Evolutionary conservation across 257 asterid genomes (phyloP).

Genomic region (Rauvolfia tetraphylla): DNA sequence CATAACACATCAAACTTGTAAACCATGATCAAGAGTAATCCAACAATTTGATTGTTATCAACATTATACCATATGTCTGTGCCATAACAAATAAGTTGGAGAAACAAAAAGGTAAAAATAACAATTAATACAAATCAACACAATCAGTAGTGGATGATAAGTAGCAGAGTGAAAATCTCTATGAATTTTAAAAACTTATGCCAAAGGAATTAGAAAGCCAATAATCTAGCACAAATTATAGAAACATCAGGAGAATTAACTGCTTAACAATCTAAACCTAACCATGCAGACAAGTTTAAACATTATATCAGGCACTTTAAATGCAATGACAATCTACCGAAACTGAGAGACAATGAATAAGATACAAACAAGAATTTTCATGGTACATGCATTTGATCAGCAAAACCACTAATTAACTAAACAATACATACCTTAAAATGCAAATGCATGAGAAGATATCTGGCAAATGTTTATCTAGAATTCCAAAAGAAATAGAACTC

Average conservation of each 20-base stretch:
- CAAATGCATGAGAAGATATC: not conserved
- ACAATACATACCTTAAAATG: not conserved
- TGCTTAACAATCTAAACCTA: not conserved
- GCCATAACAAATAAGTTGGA: not conserved
- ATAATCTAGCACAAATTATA: conserved; percentile 8
- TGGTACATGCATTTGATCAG: not conserved
- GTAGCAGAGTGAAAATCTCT: too few species aligned
- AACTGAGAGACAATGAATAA: not conserved
- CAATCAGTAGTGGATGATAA: too few species aligned
- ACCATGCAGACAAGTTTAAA: conserved; percentile 5
- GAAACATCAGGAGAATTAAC: not conserved
- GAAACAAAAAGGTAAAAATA: conserved; percentile 1
- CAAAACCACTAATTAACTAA: not conserved
- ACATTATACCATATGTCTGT: too few species aligned
- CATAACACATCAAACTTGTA: not conserved
- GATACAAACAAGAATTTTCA: not conserved
- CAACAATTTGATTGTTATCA: too few species aligned
- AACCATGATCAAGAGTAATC: not conserved
- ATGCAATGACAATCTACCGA: conserved; percentile 4
- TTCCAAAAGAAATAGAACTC: not conserved
- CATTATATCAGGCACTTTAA: conserved; percentile 11
- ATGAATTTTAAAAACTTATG: not conserved
- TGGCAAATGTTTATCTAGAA: not conserved
- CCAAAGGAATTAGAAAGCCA: conserved; percentile 14
- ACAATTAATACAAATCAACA: conserved; percentile 7